Base-by-base conservation (phyloP, 164 flowering plant genomes). In the Kingdonia uniflora region DNA sequence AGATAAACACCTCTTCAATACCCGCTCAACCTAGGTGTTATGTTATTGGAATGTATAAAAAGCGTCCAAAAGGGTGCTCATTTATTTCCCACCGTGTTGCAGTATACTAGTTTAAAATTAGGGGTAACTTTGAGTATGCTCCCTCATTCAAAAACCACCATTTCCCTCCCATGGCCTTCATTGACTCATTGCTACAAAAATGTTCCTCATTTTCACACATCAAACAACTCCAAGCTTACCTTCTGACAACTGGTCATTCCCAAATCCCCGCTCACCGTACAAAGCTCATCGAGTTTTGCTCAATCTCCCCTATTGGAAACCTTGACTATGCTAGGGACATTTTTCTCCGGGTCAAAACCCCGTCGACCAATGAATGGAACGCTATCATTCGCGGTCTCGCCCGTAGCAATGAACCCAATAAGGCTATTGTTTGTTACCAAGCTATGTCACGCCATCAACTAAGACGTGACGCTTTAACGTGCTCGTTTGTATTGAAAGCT, bases 381-480 rank as follows among this genome's bases (percentile, higher is more conserved):
- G 87, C 96, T 42, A 49, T 87, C 59, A 67, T 92, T 52, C 87
- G 96, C 2, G 98, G 94, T 63, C 66, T 71, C 55, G 79, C 87
- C 42, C 69, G 46, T 6, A 60, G 81, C 70, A 59, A 63, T 17
- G 52, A 65, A 14, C 98, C 98, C 46, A 56, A 54, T 39, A 14
- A 43, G 5, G 82, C 96, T 51, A 7, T 85, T 61, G 3, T 59
- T 0, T 70, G 60, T 55, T 84, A 64, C 65, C 60, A 60, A 39
- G 8, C 68, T 55, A 75, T 80, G 38, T 11, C 75, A 70, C 13
- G 49, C 41, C 3, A 25, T 68, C 0, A 51, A 14, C 16, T 43
- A 42, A 68, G 54, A 26, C 81, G 77, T 16, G 97, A 91, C 61
- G 92, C 96, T 1, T 78, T 91, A 47, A 78, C 96, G 0, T 82